A percentile compares a stretch with the other conserved stretches of the same genome.
Evolutionary conservation across 345 rosid species (phyloP).

Genomic region (Lagerstroemia speciosa): DNA sequence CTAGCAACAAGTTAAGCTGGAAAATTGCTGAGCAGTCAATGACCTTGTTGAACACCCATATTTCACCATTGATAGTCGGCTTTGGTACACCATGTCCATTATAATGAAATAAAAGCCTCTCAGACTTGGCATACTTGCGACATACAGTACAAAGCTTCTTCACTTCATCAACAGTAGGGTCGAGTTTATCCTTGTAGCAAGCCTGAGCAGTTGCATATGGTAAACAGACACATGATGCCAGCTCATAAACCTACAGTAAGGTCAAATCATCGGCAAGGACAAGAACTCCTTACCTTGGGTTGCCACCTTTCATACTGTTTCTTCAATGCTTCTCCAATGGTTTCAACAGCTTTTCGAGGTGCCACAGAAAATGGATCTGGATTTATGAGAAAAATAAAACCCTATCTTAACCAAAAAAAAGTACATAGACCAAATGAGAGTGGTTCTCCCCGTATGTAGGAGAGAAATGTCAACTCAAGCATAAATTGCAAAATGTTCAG

Average conservation of each 20-base stretch:
- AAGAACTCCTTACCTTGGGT: constrained; percentile 60
- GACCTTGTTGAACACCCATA: constrained; percentile 99
- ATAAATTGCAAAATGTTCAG: neutral
- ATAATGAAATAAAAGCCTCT: constrained; percentile 94
- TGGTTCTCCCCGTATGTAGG: neutral
- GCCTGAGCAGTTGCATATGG: constrained; percentile 45
- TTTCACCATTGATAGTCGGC: constrained; percentile 96
- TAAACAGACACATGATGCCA: constrained; percentile 12
- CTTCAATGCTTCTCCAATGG: constrained; percentile 77
- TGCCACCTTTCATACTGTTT: constrained; percentile 99
- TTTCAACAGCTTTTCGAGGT: constrained; percentile 86
- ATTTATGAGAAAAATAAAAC: constrained; percentile 11
- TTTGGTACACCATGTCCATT: constrained; percentile 99
- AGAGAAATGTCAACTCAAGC: neutral
- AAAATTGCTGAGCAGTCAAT: neutral
- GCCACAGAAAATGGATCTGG: constrained; percentile 98
- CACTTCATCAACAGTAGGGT: constrained; percentile 93
- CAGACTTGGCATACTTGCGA: constrained; percentile 83
- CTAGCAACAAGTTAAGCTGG: neutral
- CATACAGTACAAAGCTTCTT: constrained; percentile 84
- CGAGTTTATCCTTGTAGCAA: constrained; percentile 76
- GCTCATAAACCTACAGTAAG: neutral
- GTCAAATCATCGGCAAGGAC: neutral
- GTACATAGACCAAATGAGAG: neutral
- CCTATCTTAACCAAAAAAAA: neutral